Conservation (phyloP, 2,329 filamentous ascomycete genomes). For the Fusarium xyrophilum region DNA sequence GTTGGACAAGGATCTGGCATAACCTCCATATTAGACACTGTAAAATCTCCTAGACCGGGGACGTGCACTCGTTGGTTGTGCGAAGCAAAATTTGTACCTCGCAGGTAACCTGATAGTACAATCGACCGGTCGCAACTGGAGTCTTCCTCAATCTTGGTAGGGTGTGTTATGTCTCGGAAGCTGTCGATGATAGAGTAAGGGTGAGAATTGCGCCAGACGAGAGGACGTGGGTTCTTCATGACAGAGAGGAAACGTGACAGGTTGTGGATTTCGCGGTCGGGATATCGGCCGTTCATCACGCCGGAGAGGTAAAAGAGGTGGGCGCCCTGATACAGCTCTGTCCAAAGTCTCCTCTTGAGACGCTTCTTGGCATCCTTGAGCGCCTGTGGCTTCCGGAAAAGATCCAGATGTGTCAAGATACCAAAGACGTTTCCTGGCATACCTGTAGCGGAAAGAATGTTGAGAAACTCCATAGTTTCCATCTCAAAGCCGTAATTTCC, state of each 20-base stretch:
- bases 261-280: constrained; percentile 95
- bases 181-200: constrained; percentile 93
- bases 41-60: constrained; percentile 89
- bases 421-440: constrained; percentile 99
- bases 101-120: constrained; percentile 89
- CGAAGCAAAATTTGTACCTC: constrained; percentile 92
- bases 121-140: constrained; percentile 89
- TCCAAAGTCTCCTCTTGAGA: constrained; percentile 95
- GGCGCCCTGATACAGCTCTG: constrained; percentile 93
- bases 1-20: constrained; percentile 96
- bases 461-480: constrained; percentile 99
- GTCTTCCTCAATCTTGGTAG: constrained; percentile 87
- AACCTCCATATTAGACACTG: constrained; percentile 81
- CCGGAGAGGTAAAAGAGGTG: constrained; percentile 97
- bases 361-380: constrained; percentile 95
- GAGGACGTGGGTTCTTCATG: constrained; percentile 98
- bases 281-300: constrained; percentile 95
- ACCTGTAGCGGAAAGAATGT: constrained; percentile 88
- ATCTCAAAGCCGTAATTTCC: constrained; percentile 99
- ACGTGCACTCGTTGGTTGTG: constrained; percentile 88
- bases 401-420: constrained; percentile 92
- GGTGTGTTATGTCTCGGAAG: constrained; percentile 93
- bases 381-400: constrained; percentile 92
- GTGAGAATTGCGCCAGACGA: constrained; percentile 96
- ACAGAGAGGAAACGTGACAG: constrained; percentile 93